Evolutionary conservation across 345 rosid genomes (phyloP).

Genomic region (Anastatica hierochuntica): DNA sequence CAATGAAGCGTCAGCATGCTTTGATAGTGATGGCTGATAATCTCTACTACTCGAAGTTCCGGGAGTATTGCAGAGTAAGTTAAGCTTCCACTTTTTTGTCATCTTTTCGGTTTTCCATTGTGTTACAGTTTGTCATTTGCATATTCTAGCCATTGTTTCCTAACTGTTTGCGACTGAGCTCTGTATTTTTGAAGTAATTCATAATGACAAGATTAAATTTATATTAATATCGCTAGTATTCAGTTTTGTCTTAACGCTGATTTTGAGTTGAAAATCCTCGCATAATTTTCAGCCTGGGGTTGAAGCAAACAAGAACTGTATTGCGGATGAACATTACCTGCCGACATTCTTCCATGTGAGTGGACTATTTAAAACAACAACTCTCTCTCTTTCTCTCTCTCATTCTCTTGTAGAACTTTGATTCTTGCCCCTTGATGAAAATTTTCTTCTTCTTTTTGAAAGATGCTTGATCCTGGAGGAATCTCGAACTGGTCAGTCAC

Average conservation of each 20-base stretch:
- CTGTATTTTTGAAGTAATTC: neutral
- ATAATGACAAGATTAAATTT: neutral
- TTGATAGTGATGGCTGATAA: constrained; percentile 79
- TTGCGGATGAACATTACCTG: constrained; percentile 94
- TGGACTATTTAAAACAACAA: constrained; percentile 1
- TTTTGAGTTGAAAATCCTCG: constrained; percentile 20
- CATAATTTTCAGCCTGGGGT: constrained; percentile 73
- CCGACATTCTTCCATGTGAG: constrained; percentile 91
- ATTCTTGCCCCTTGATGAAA: constrained; percentile 3
- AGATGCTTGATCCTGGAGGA: constrained; percentile 93
- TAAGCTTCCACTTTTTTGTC: neutral
- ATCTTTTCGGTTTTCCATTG: neutral
- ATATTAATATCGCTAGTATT: neutral
- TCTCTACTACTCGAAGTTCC: constrained; percentile 87
- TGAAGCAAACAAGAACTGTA: constrained; percentile 84
- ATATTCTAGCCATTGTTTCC: neutral
- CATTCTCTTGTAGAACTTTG: neutral
- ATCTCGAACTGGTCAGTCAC: constrained; percentile 93
- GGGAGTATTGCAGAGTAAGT: constrained; percentile 79
- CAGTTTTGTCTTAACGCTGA: neutral
- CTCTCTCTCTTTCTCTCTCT: neutral
- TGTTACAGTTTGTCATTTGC: neutral
- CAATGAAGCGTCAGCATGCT: constrained; percentile 97
- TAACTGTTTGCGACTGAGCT: neutral
- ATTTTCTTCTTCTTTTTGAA: constrained; percentile 7